These are phyloP conservation scores for Fusarium caatingaense DNA, from an alignment of 2,329 filamentous ascomycete genomes.

Conservation along the genomic window DNA sequence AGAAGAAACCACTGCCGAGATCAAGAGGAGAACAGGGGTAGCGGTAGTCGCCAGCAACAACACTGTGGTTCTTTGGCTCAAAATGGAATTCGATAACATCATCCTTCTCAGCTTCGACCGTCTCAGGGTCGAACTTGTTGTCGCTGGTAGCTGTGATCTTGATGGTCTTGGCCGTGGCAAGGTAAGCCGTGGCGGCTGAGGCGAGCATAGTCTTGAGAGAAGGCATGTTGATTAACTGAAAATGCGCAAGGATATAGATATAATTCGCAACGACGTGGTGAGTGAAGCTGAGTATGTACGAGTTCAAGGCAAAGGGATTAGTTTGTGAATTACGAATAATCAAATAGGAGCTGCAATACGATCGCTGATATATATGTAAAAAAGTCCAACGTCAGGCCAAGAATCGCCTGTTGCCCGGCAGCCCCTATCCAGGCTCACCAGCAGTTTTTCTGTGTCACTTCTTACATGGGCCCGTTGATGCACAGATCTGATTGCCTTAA, in stretches of 20 bases:
- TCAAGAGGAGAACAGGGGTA: conserved; percentile 51
- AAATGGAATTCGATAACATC: conserved; percentile 55
- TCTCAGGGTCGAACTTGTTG: conserved; percentile 51
- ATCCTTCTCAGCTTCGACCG: conserved; percentile 48
- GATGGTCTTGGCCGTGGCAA: conserved; percentile 50
- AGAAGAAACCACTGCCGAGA: conserved; percentile 53
- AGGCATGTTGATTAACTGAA: conserved; percentile 43
- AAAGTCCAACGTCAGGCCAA: conserved; percentile 14
- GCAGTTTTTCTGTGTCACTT: conserved; percentile 21
- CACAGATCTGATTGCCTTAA: conserved; percentile 13
- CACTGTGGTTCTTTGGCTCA: conserved; percentile 53
- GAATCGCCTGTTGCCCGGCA: conserved; percentile 31
- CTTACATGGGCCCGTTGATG: conserved; percentile 13
- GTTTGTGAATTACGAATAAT: background rate
- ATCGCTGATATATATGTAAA: conserved; percentile 11
- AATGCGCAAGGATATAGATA: background rate
- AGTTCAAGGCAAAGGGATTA: background rate
- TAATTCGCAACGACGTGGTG: background rate
- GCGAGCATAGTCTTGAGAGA: conserved; percentile 45
- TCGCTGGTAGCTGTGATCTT: conserved; percentile 50
- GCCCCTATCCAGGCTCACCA: conserved; percentile 6
- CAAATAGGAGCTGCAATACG: background rate
- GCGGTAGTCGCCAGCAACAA: conserved; percentile 51
- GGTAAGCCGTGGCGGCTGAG: conserved; percentile 39
- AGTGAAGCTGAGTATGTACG: background rate